Evolutionary conservation across 148 eudicot species (phyloP), one percentile per base, ranked within the genome.

Genomic region (Rheum nobile): DNA sequence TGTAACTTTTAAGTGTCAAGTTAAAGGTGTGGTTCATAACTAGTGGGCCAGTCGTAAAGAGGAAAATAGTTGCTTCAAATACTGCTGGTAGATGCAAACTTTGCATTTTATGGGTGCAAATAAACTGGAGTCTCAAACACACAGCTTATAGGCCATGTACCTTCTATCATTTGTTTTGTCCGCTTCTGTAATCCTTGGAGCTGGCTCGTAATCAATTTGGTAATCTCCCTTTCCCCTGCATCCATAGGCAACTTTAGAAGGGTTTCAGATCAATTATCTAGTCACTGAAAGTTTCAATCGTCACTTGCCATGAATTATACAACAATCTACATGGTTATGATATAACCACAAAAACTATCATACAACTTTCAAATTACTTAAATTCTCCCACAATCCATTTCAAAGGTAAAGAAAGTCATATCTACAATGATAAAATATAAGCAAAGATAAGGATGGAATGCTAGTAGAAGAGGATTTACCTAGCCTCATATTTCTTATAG

Each of bases 131-230:
- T 42, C 29, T 71, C 34, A 47, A 19, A 7, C 22, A 71, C 50
- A 71, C 32, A 71, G 74, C 54, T 24, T 17, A 29, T 21, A 43
- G 28, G 35, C 47, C 1, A 35, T 76, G 3, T 87, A 88, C 97
- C 87, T 88, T 83, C 63, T 90, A 70, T 96, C 96, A 81, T 87
- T 85, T 5, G 78, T 78, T 78, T 92, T 87, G 88, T 96, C 99
- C 59, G 99, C 97, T 83, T 96, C 97, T 71, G 96, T 88, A 76
- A 86, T 82, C 50, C 97, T 85, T 42, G 95, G 85, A 84, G 97
- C 99, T 68, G 99, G 99, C 74, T 77, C 77, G 76, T 82, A 96
- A 54, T 96, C 97, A 69, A 96, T 90, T 76, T 90, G 88, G 83
- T 92, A 85, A 75, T 92, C 92, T 44, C 91, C 94, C 77, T 86